phyloP scores from a whole-genome alignment of 2,329 filamentous ascomycete species.

The Didymella keratinophila region DNA sequence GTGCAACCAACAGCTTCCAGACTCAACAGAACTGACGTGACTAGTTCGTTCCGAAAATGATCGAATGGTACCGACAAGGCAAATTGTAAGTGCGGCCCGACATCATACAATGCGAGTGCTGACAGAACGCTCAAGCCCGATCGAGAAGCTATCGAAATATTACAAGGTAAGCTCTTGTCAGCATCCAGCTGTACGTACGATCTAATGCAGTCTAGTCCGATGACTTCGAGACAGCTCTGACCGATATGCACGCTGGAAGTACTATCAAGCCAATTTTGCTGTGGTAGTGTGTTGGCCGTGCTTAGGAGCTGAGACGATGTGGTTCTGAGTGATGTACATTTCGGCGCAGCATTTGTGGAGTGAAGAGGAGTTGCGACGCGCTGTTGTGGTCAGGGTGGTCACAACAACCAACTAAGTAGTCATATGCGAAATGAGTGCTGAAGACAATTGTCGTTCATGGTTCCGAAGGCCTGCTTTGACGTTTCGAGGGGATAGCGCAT shows the following conservation, averaged over 20 bases:
- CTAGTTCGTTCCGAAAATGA: constrained; percentile 57
- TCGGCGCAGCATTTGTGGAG: not conserved
- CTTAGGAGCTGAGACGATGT: too few relatives aligned
- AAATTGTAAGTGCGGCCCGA: constrained; percentile 43
- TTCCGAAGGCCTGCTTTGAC: too few relatives aligned
- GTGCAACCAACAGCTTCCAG: not conserved
- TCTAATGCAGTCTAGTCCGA: constrained; percentile 41
- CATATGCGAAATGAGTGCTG: too few relatives aligned
- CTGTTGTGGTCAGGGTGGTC: not conserved
- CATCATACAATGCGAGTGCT: not conserved
- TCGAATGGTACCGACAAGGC: constrained; percentile 58
- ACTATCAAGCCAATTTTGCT: constrained; percentile 55
- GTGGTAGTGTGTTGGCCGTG: constrained; percentile 37
- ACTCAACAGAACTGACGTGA: not conserved
- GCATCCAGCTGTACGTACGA: not conserved
- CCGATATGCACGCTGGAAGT: constrained; percentile 54
- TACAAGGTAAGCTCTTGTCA: constrained; percentile 3
- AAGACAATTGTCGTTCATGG: too few relatives aligned
- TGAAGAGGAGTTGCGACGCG: not conserved
- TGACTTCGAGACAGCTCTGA: constrained; percentile 51
- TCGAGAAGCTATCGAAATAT: constrained; percentile 13
- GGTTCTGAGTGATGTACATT: not conserved
- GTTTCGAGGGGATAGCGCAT: too few relatives aligned
- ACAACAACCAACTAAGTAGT: too few relatives aligned
- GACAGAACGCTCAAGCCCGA: constrained; percentile 4